Evolutionary conservation across 2,329 filamentous ascomycete genomes (phyloP).

Genomic region (Penicillium sp.): DNA sequence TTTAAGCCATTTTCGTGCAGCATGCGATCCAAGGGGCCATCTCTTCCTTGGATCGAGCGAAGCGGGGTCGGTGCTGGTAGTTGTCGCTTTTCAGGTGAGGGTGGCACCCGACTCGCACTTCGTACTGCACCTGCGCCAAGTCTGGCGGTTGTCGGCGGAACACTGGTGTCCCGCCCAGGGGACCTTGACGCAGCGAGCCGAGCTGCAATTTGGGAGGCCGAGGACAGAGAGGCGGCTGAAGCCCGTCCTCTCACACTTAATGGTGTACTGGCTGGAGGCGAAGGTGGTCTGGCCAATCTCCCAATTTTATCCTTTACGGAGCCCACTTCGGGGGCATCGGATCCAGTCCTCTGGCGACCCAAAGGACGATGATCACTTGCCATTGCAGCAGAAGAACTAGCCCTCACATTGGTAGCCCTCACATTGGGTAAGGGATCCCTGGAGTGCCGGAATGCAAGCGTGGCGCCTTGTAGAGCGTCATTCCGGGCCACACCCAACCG

Average conservation of each 20-base stretch:
- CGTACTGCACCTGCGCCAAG: slow-evolving; percentile 21
- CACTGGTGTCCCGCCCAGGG: slow-evolving; percentile 20
- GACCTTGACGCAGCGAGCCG: slow-evolving; percentile 36
- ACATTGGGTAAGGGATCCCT: slow-evolving; percentile 19
- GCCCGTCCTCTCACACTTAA: slow-evolving; percentile 11
- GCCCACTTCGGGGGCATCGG: slow-evolving; percentile 32
- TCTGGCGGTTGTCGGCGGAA: slow-evolving; percentile 13
- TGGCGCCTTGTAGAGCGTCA: slow-evolving; percentile 39
- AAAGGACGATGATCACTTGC: slow-evolving; percentile 22
- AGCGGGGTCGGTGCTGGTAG: slow-evolving; percentile 29
- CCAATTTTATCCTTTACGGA: slow-evolving; percentile 43
- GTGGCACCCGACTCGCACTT: slow-evolving; percentile 19
- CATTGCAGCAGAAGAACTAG: slow-evolving; percentile 12
- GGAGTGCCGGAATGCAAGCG: slow-evolving; percentile 35
- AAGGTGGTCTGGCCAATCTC: slow-evolving; percentile 28
- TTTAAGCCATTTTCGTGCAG: slow-evolving; percentile 15
- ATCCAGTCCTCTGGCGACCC: slow-evolving; percentile 19
- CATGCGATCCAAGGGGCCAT: slow-evolving; percentile 11
- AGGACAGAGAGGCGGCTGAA: slow-evolving; percentile 17
- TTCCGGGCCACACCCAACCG: slow-evolving; percentile 28
- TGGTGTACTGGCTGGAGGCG: slow-evolving; percentile 11
- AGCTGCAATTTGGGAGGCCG: slow-evolving; percentile 36
- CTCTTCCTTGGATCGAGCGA: slow-evolving; percentile 13
- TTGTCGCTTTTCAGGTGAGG: slow-evolving; percentile 17
- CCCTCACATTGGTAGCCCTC: slow-evolving; percentile 16